These are phyloP conservation scores for Babesia sp. DNA, from an alignment of 169 alveolate genomes.

Conservation along the genomic window DNA sequence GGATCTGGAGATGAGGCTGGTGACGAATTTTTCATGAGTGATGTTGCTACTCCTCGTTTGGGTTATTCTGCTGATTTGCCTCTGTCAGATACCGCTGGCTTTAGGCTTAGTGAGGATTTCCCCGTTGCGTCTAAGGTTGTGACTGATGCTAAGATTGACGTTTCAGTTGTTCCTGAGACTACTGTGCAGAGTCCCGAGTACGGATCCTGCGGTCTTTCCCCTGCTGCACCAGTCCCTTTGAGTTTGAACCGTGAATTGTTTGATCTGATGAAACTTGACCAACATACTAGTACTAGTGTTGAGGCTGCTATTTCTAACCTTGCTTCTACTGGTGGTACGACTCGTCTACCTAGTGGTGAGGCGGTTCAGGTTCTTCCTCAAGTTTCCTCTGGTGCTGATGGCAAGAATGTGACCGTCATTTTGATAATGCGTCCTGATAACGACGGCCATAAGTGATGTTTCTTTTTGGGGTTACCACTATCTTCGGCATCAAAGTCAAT, in stretches of 20 bases:
- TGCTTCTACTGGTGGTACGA: not conserved
- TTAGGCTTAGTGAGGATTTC: not conserved
- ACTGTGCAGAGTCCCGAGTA: conserved; percentile 8
- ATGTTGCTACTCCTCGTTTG: not conserved
- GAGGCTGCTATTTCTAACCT: conserved; percentile 15
- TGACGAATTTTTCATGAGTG: not conserved
- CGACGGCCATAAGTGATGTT: not conserved
- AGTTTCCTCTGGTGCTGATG: not conserved
- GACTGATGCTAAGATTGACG: not conserved
- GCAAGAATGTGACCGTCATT: conserved; percentile 7
- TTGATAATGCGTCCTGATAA: not conserved
- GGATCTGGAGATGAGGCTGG: not conserved
- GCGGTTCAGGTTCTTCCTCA: conserved; percentile 13
- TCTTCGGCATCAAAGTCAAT: too few species aligned
- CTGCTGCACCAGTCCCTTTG: not conserved
- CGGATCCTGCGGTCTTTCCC: not conserved
- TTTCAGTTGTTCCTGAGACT: not conserved
- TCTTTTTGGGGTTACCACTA: not conserved
- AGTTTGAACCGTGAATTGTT: conserved; percentile 5
- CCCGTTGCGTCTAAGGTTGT: too few species aligned
- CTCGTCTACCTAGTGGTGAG: not conserved
- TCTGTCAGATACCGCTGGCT: not conserved
- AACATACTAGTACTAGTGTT: not conserved
- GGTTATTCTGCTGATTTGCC: not conserved
- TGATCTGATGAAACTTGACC: conserved; percentile 5